Evolutionary conservation across 2,329 filamentous ascomycete genomes (phyloP), one percentile per base, ranked within the genome.

Genomic region (Juglanconis sp.): DNA sequence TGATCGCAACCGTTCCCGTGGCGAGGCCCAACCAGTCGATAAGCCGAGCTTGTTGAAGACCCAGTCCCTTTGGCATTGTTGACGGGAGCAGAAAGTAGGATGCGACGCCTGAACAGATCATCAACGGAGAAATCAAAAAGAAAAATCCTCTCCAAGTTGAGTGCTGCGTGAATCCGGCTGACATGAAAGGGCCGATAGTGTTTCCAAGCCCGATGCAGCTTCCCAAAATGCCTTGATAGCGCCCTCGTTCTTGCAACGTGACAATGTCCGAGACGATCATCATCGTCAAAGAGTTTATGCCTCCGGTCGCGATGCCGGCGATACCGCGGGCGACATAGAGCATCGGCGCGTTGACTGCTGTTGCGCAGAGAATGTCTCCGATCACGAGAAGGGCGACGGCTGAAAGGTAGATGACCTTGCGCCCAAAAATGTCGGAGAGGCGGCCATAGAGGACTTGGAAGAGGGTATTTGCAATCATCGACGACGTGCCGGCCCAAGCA

Each of bases 11-110:
- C 1, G 79, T 79, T 6, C 77, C 78, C 2, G 76, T 74, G 8
- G 81, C 56, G 3, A 82, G 71, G 3, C 83, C 83, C 31, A 71
- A 77, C 61, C 78, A 83, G 65, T 86, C 82, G 59, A 85, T 81
- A 15, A 77, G 78, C 42, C 70, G 70, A 40, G 81, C 63, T 48
- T 79, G 80, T 48, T 76, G 72, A 47, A 72, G 71, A 40, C 79
- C 68, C 32, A 76, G 71, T 42, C 76, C 72, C 62, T 77, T 79
- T 0, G 71, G 73, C 11, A 79, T 76, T 60, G 75, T 79, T 50
- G 77, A 76, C 0, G 81, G 81, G 5, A 83, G 76, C 1, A 80
- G 71, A 30, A 76, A 76, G 62, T 75, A 76, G 49, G 75, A 75
- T 36, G 71, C 67, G 32, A 78, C 68, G 3, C 75, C 68, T 5